Evolutionary conservation across 805 yeast species (phyloP).

Genomic region (Ogataea philodendri): DNA sequence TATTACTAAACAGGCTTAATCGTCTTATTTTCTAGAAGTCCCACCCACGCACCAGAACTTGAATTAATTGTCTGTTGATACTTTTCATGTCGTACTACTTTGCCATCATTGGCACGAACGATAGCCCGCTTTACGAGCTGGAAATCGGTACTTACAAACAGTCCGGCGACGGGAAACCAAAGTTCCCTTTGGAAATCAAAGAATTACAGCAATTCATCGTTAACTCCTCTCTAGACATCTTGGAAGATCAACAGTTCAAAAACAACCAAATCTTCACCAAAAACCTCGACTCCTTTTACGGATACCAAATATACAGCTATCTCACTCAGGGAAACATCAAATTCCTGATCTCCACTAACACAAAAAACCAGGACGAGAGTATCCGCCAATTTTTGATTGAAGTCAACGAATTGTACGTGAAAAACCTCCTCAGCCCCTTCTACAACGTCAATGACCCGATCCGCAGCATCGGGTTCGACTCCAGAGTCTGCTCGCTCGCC

Average conservation of each 20-base stretch:
- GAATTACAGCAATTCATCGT: constrained; percentile 86
- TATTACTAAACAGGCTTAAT: not conserved
- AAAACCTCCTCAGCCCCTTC: constrained; percentile 82
- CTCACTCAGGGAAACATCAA: constrained; percentile 86
- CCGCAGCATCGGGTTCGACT: constrained; percentile 69
- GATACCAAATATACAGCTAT: constrained; percentile 76
- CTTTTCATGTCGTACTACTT: constrained; percentile 73
- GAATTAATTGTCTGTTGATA: not conserved
- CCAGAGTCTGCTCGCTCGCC: constrained; percentile 67
- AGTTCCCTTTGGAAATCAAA: constrained; percentile 64
- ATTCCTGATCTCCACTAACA: constrained; percentile 67
- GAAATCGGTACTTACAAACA: constrained; percentile 77
- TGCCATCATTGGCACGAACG: constrained; percentile 83
- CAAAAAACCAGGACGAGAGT: constrained; percentile 58
- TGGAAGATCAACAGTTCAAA: constrained; percentile 87
- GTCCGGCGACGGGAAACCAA: constrained; percentile 61
- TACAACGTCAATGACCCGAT: constrained; percentile 76
- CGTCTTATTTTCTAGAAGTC: not conserved
- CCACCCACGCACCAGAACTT: constrained; percentile 7
- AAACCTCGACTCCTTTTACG: constrained; percentile 81
- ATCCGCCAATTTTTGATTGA: constrained; percentile 83
- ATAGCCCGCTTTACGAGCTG: constrained; percentile 82
- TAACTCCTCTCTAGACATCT: constrained; percentile 86
- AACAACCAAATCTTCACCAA: constrained; percentile 65
- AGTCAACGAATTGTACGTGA: constrained; percentile 83